Conservation (phyloP, 2,329 filamentous ascomycete genomes). For the Clonostachys byssicola region DNA sequence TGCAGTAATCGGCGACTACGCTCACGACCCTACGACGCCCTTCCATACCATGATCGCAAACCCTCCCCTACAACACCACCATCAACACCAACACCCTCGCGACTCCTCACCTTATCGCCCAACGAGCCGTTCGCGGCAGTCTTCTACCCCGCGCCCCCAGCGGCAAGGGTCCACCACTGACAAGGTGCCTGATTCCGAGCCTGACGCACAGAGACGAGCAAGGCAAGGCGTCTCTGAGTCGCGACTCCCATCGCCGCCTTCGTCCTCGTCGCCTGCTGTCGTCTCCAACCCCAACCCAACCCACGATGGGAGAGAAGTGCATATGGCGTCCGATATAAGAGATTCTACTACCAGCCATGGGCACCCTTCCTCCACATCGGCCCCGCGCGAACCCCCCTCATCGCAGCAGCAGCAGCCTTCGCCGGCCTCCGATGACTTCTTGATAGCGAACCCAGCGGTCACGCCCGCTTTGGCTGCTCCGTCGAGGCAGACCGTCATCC, state of each 20-base stretch:
- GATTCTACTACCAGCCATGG: constrained; percentile 3
- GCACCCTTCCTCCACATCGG: neutral
- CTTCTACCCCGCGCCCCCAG: constrained; percentile 1
- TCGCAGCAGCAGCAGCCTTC: constrained; percentile 22
- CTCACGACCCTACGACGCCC: constrained; percentile 61
- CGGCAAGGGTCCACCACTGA: neutral
- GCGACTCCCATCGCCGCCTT: constrained; percentile 49
- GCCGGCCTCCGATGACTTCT: constrained; percentile 27
- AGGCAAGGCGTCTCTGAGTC: constrained; percentile 26
- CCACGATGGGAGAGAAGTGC: constrained; percentile 35
- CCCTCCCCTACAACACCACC: constrained; percentile 38
- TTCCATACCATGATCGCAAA: constrained; percentile 66
- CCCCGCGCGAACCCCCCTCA: neutral
- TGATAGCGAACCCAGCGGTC: constrained; percentile 29
- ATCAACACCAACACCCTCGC: constrained; percentile 31
- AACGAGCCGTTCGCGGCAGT: constrained; percentile 4
- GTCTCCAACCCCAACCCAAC: constrained; percentile 25
- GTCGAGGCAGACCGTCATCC: constrained; percentile 54
- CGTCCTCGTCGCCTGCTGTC: constrained; percentile 44
- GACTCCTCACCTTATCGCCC: constrained; percentile 7
- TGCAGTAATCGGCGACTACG: constrained; percentile 66
- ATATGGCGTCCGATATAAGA: constrained; percentile 40
- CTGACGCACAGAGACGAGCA: neutral
- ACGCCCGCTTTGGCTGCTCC: constrained; percentile 11
- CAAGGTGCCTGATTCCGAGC: neutral